These are phyloP conservation scores for Eragrostis curvula DNA, from an alignment of 176 grass and related monocot genomes.

Conservation along the genomic window DNA sequence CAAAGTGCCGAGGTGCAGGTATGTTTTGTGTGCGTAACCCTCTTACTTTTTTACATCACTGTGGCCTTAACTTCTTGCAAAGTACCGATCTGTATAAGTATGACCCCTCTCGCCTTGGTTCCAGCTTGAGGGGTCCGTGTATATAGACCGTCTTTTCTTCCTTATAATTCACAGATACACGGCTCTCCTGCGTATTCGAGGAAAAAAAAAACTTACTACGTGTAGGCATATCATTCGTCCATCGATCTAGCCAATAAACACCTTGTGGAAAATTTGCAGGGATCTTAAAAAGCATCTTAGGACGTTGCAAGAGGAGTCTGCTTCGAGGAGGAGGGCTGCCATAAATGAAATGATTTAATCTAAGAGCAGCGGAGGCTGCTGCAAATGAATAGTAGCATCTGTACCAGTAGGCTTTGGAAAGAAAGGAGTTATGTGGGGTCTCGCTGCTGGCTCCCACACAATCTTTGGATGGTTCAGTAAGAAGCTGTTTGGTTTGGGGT, in stretches of 20 bases:
- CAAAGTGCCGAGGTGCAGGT: conserved; percentile 98
- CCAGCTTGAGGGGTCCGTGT: no score
- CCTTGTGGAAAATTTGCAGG: conserved; percentile 50
- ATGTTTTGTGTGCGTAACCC: conserved; percentile 22
- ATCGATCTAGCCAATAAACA: no score
- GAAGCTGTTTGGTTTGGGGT: no score
- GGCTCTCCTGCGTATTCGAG: no score
- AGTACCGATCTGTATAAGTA: no score
- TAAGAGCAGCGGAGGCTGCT: conserved; percentile 87
- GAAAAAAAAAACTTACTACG: no score
- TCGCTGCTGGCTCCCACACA: no score
- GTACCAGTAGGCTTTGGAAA: conserved; percentile 65
- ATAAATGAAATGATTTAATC: conserved; percentile 99
- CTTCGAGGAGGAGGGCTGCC: conserved; percentile 94
- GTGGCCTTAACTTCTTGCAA: neutral
- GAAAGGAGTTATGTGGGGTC: neutral
- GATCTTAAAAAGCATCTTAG: conserved; percentile 96
- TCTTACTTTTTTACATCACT: neutral
- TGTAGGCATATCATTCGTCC: no score
- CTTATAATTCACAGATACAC: no score
- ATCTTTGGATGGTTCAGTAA: no score
- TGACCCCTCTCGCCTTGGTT: no score
- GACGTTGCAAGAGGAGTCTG: conserved; percentile 93
- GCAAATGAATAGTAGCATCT: conserved; percentile 58
- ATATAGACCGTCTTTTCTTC: no score